Percentiles rank a stretch among this genome's conserved stretches.
These are phyloP conservation scores for Blastosporella zonata DNA, from an alignment of 1,284 basidiomycete genomes.

Conservation along the genomic window DNA sequence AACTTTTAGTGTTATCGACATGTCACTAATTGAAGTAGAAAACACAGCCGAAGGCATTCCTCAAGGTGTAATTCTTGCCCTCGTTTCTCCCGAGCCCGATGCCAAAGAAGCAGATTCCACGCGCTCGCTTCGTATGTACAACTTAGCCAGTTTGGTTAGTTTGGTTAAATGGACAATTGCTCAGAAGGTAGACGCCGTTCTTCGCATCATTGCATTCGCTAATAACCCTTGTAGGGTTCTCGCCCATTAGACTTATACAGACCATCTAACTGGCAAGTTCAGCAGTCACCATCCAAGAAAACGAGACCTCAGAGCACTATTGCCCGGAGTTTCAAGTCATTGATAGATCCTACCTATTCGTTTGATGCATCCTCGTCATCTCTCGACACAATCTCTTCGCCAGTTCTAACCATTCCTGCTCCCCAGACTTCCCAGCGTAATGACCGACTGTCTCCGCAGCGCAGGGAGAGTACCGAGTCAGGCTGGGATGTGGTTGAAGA, in stretches of 20 bases:
- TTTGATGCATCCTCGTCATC: slow-evolving; percentile 28
- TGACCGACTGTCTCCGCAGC: slow-evolving; percentile 23
- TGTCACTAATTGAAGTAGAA: slow-evolving; percentile 70
- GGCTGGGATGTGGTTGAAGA: slow-evolving; percentile 76
- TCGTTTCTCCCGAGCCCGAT: slow-evolving; percentile 61
- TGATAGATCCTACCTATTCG: slow-evolving; percentile 38
- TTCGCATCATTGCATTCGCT: slow-evolving; percentile 11
- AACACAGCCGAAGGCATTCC: slow-evolving; percentile 55
- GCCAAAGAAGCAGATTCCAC: slow-evolving; percentile 47
- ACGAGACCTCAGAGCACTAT: slow-evolving; percentile 55
- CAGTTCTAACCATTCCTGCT: slow-evolving; percentile 15
- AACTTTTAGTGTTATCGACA: slow-evolving; percentile 76
- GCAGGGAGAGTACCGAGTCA: slow-evolving; percentile 43
- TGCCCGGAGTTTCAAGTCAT: slow-evolving; percentile 54
- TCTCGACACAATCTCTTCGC: slow-evolving; percentile 26
- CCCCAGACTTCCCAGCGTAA: background rate
- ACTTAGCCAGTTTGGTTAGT: slow-evolving; percentile 65
- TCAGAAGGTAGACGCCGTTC: slow-evolving; percentile 48
- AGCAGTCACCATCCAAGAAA: slow-evolving; percentile 50
- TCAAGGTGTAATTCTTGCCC: slow-evolving; percentile 70
- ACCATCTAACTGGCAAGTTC: slow-evolving; percentile 48
- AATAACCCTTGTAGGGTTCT: slow-evolving; percentile 41
- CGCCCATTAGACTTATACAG: slow-evolving; percentile 59
- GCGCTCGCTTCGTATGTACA: slow-evolving; percentile 74
- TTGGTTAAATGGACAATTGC: slow-evolving; percentile 70